A percentile compares a stretch with the other conserved stretches of the same genome.
These are phyloP conservation scores for Stromatinia cepivora DNA, from an alignment of 2,329 filamentous ascomycete species.

Conservation along the genomic window DNA sequence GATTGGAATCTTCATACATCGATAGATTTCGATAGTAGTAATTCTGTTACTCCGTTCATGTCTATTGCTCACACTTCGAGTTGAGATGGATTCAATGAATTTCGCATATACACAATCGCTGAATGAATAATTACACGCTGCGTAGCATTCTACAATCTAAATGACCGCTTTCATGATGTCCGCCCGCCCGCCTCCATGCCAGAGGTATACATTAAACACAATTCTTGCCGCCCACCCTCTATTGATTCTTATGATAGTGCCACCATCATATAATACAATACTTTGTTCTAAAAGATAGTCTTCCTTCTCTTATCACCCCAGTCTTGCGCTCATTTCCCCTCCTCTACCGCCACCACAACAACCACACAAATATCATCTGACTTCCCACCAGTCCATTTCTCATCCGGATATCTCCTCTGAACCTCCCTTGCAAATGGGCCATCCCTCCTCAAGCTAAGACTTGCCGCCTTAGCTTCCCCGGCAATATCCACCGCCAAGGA, in stretches of 20 bases:
- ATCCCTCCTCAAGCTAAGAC: slow-evolving; percentile 76
- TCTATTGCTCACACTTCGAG: not conserved
- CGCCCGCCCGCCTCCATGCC: not conserved
- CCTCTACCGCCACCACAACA: slow-evolving; percentile 73
- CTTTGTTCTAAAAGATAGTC: not conserved
- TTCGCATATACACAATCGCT: not conserved
- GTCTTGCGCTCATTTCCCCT: slow-evolving; percentile 39
- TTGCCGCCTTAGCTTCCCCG: slow-evolving; percentile 79
- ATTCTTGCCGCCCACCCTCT: slow-evolving; percentile 1
- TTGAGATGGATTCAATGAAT: not conserved
- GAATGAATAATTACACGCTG: not conserved
- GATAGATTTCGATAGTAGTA: not conserved
- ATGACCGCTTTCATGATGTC: slow-evolving; percentile 7
- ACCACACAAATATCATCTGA: slow-evolving; percentile 93
- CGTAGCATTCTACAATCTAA: slow-evolving; percentile 20
- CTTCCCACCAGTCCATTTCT: slow-evolving; percentile 89
- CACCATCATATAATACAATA: slow-evolving; percentile 1
- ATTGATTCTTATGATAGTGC: not conserved
- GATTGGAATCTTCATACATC: not conserved
- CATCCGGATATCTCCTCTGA: slow-evolving; percentile 79
- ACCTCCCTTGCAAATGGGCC: slow-evolving; percentile 96
- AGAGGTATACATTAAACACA: slow-evolving; percentile 8
- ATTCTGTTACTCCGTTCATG: not conserved
- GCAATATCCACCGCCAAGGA: slow-evolving; percentile 78
- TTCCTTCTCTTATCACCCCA: not conserved